These are phyloP conservation scores for Pichia nanzhaoensis DNA, from an alignment of 805 yeast genomes.

Conservation along the genomic window DNA sequence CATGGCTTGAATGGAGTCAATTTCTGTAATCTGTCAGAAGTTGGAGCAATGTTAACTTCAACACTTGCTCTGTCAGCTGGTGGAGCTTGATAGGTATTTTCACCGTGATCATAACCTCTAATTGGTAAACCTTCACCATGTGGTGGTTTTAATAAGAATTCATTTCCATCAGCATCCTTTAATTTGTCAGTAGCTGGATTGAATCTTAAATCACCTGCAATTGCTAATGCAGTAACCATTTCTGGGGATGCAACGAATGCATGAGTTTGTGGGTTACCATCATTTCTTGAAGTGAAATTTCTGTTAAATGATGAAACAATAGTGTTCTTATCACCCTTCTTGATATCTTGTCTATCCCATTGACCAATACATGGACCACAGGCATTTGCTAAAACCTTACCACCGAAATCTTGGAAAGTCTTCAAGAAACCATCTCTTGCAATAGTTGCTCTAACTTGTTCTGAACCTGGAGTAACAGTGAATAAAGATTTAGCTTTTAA, in stretches of 20 bases:
- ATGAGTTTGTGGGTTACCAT: conserved; percentile 96
- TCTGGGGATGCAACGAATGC: conserved; percentile 99
- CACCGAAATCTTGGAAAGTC: conserved; percentile 81
- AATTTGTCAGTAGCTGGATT: conserved; percentile 89
- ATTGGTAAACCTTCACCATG: conserved; percentile 79
- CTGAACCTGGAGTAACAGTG: conserved; percentile 97
- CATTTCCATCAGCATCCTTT: conserved; percentile 58
- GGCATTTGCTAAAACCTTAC: conserved; percentile 90
- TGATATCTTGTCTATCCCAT: conserved; percentile 89
- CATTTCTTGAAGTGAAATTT: conserved; percentile 96
- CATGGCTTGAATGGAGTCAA: conserved; percentile 92
- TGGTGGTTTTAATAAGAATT: conserved; percentile 75
- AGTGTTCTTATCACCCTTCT: conserved; percentile 63
- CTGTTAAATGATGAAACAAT: conserved; percentile 97
- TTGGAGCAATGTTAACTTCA: conserved; percentile 72
- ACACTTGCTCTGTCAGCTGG: conserved; percentile 79
- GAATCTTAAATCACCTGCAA: conserved; percentile 87
- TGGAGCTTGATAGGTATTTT: conserved; percentile 94
- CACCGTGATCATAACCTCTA: conserved; percentile 54
- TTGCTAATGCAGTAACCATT: conserved; percentile 93
- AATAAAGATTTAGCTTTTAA: conserved; percentile 85
- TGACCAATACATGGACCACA: conserved; percentile 99
- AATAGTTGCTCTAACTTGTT: conserved; percentile 94
- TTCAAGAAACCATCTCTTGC: conserved; percentile 89
- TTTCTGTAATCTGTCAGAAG: conserved; percentile 92